Evolutionary conservation across 306 rosid species (phyloP), one percentile per base, ranked within the genome.

Genomic region (Ormosia semicastrata): DNA sequence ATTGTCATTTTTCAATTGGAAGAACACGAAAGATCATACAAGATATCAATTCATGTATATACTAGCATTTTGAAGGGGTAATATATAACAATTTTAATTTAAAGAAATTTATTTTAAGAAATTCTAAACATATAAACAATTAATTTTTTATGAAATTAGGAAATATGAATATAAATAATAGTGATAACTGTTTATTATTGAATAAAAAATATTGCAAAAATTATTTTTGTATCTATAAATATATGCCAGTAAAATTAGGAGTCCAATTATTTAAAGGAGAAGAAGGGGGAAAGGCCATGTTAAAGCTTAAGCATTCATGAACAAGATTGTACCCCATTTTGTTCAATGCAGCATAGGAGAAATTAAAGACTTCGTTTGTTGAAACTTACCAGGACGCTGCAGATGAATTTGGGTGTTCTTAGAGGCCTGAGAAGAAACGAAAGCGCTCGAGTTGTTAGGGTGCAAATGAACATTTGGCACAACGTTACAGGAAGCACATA

Each of bases 361-460:
- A 29, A 58, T 9, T 10, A 2, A 59, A 30, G 40, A 9, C 7
- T 9, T 29, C 10, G 6, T 8, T 18, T 9, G 15, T 39, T 54
- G 43, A 66, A 60, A 63, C 65, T 60, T 81, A 88, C 93, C 71
- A 89, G 34, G 12, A 83, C 43, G 58, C 44, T 70, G 89, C 91
- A 87, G 62, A 83, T 64, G 80, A 85, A 82, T 87, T 68, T 88
- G 81, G 97, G 87, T 60, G 92, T 88, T 70, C 36, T 71, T 5
- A 93, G 8, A 30, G 97, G 95, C 81, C 46, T 66, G 50, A 89
- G 90, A 67, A 93, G 4, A 52, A 44, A 73, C 85, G 41, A 65
- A 41, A 89, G 8, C 2, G 5, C 0, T 9, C 82, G 85, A 47
- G 90, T 81, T 47, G 49, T 0, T 2, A 57, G 0, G 43, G 30